Evolutionary conservation across 352 stramenopile species (phyloP), one percentile per base, ranked within the genome.

Genomic region (Thalassiosira sp.): DNA sequence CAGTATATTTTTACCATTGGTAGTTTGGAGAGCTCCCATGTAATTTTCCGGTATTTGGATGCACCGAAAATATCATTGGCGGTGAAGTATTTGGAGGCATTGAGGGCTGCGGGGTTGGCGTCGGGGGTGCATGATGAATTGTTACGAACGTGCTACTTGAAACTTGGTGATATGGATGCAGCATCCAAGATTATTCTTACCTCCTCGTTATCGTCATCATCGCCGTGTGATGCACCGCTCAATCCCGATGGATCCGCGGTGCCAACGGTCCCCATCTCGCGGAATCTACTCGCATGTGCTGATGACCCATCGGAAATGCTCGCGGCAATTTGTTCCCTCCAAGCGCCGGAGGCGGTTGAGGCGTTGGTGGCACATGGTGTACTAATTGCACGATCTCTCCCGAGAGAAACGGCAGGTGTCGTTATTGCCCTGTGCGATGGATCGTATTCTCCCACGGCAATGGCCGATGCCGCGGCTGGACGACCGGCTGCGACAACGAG

Each of bases 1-100:
- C 96, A 99, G 85, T 99, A 98, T 79, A 94, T 95, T 49, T 89
- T 96, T 35, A 98, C 96, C 3, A 98, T 98, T 79, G 96, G 97
- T 0, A 95, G 97, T 42, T 86, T 99, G 1, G 97, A 99, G 73
- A 94, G 96, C 3, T 98, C 95, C 3, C 98, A 99, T 74, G 97
- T 99, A 37, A 98, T 99, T 72, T 96, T 96, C 64, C 93, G 95
- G 28, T 99, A 97, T 74, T 78, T 99, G 40, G 97, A 99, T 84
- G 95, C 97, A 0, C 96, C 98, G 51, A 96, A 97, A 45, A 98
- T 99, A 76, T 92, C 96, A 66, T 95, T 98, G 33, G 82, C 99
- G 6, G 98, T 96, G 3, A 93, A 93, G 42, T 99, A 99, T 79
- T 88, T 99, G 13, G 97, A 99, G 42, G 72, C 85, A 48, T 58